Conservation (phyloP, 805 yeast species). For the Kodamaea laetipori region DNA sequence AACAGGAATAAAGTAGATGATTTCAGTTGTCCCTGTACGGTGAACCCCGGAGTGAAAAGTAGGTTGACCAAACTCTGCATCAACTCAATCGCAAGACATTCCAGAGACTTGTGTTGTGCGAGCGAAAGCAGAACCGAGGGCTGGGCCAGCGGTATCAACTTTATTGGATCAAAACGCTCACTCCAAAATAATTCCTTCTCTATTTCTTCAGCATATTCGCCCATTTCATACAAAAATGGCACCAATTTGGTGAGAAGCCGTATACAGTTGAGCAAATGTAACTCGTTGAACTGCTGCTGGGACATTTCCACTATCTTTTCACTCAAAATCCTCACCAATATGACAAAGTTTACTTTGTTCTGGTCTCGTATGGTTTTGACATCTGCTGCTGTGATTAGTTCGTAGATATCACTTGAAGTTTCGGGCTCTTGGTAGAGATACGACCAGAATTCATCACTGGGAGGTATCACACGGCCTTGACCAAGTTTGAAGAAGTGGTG, state of each 20-base stretch:
- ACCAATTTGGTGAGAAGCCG: constrained; percentile 64
- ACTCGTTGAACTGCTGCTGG: constrained; percentile 4
- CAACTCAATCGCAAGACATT: constrained; percentile 15
- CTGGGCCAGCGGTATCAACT: background rate
- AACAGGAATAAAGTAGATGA: constrained; percentile 3
- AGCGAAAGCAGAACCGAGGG: background rate
- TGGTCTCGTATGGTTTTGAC: constrained; percentile 59
- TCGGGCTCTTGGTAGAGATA: constrained; percentile 43
- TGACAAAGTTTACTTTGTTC: constrained; percentile 58
- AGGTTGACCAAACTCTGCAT: constrained; percentile 38
- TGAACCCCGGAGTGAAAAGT: constrained; percentile 60
- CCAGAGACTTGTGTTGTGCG: background rate
- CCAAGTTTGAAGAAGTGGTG: constrained; percentile 62
- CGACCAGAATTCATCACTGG: constrained; percentile 33
- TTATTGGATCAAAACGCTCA: constrained; percentile 46
- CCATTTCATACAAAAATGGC: constrained; percentile 68
- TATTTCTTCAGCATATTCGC: constrained; percentile 22
- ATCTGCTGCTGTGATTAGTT: constrained; percentile 57
- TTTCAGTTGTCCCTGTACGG: constrained; percentile 31
- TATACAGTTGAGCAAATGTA: constrained; percentile 53
- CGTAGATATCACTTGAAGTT: constrained; percentile 57
- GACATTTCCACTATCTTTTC: constrained; percentile 24
- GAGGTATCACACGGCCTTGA: constrained; percentile 41
- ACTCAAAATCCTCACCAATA: constrained; percentile 41
- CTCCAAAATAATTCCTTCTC: constrained; percentile 34